These are phyloP conservation scores for Melanopsichium pennsylvanicum DNA, from an alignment of 1,284 basidiomycete genomes.

Conservation along the genomic window DNA sequence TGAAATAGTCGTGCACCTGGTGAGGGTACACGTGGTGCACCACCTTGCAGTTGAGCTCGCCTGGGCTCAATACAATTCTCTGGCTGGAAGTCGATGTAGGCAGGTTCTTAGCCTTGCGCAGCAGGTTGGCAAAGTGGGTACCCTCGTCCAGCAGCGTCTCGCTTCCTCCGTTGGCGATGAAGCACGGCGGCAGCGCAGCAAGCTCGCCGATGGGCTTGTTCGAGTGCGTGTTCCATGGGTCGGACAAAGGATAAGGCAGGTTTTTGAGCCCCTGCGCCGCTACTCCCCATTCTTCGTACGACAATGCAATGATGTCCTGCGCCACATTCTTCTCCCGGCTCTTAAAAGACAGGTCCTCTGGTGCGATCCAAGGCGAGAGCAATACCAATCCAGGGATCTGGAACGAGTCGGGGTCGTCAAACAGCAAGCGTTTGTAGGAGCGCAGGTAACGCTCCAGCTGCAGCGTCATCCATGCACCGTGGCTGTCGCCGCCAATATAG, in stretches of 20 bases:
- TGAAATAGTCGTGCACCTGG: conserved; percentile 50
- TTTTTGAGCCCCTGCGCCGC: conserved; percentile 27
- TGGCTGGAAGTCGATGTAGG: conserved; percentile 38
- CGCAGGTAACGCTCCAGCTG: conserved; percentile 59
- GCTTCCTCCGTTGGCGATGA: conserved; percentile 42
- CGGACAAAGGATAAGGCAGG: conserved; percentile 25
- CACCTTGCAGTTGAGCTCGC: conserved; percentile 39
- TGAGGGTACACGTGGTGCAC: conserved; percentile 23
- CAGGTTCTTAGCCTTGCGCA: conserved; percentile 48
- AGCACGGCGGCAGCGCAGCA: conserved; percentile 33
- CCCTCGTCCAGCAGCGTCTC: conserved; percentile 48
- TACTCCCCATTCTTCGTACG: conserved; percentile 56
- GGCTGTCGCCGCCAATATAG: conserved; percentile 61
- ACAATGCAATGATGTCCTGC: conserved; percentile 48
- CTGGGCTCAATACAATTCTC: conserved; percentile 30
- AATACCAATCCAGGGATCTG: conserved; percentile 48
- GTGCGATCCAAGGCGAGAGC: conserved; percentile 52
- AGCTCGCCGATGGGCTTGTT: conserved; percentile 34
- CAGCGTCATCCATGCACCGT: conserved; percentile 54
- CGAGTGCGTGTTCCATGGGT: conserved; percentile 45
- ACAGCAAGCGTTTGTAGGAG: conserved; percentile 44
- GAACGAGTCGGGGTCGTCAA: conserved; percentile 16
- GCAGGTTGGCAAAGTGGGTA: conserved; percentile 35
- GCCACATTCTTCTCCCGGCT: conserved; percentile 41
- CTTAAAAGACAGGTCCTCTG: conserved; percentile 39